Conservation (phyloP, 148 eudicot species). For the Euryodendron excelsum region DNA sequence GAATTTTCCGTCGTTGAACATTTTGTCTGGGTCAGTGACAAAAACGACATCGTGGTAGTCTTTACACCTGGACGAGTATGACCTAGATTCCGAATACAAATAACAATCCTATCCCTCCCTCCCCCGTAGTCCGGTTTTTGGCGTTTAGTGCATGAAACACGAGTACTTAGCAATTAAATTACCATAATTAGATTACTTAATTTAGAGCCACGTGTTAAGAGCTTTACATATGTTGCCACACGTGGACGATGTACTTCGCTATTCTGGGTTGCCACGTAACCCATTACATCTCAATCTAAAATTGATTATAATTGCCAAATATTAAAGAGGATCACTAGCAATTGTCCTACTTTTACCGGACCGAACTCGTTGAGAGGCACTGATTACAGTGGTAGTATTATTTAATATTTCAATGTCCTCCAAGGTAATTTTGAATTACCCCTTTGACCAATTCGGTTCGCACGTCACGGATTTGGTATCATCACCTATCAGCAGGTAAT, state of each 20-base stretch:
- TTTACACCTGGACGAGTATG: not conserved
- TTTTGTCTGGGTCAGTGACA: not conserved
- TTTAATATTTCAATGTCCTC: too few species aligned
- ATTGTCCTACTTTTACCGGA: too few species aligned
- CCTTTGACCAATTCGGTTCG: too few species aligned
- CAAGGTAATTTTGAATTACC: too few species aligned
- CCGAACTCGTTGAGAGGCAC: not conserved
- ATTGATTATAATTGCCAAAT: not conserved
- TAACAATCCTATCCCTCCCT: too few species aligned
- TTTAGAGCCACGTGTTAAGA: constrained; percentile 15
- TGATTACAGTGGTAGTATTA: not conserved
- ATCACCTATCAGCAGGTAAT: too few species aligned
- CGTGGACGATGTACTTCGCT: constrained; percentile 3
- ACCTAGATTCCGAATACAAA: not conserved
- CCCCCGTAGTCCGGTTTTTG: not conserved
- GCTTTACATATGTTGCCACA: not conserved
- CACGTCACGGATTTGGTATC: too few species aligned
- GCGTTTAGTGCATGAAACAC: constrained; percentile 22
- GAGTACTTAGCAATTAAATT: constrained; percentile 20
- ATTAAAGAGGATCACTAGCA: too few species aligned
- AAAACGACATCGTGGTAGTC: not conserved
- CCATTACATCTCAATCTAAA: not conserved
- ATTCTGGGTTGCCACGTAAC: constrained; percentile 4
- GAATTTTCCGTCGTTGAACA: not conserved
- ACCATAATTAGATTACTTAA: not conserved